Evolutionary conservation across 164 flowering plant genomes (phyloP), one percentile per base, ranked within the genome.

Genomic region (Vitis amurensis): DNA sequence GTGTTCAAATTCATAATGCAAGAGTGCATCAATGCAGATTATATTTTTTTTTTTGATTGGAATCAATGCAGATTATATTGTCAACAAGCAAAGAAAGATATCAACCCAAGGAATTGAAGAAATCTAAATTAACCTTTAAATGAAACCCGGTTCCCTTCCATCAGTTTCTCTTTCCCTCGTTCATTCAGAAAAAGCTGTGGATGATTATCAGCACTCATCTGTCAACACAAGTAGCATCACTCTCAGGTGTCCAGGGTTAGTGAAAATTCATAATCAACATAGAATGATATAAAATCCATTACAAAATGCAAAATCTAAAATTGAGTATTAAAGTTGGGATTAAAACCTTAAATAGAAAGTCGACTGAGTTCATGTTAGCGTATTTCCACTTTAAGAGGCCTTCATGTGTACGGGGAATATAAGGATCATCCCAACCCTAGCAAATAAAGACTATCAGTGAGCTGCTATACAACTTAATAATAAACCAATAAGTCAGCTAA

Each of bases 351-450:
- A 89, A 94, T 31, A 92, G 82, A 78, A 94, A 94, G 78, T 94
- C 98, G 55, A 94, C 97, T 2, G 98, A 94, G 82, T 94, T 94
- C 98, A 94, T 80, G 53, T 84, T 80, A 30, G 95, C 82, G 75
- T 92, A 94, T 73, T 94, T 94, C 98, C 98, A 94, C 86, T 94
- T 92, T 71, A 94, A 72, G 62, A 94, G 98, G 50, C 98, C 98
- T 75, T 91, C 91, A 76, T 94, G 98, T 1, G 97, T 91, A 15
- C 94, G 90, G 16, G 97, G 87, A 68, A 87, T 85, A 72, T 94
- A 94, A 58, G 97, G 90, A 86, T 92, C 98, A 78, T 92, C 99
- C 99, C 99, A 96, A 37, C 99, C 97, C 99, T 93, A 77, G 31
- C 61, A 79, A 37, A 73, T 52, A 51, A 64, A 61, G 50, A 64